These are phyloP conservation scores for Strombidium stylifer DNA, from an alignment of 73 alveolate species.

Conservation along the genomic window DNA sequence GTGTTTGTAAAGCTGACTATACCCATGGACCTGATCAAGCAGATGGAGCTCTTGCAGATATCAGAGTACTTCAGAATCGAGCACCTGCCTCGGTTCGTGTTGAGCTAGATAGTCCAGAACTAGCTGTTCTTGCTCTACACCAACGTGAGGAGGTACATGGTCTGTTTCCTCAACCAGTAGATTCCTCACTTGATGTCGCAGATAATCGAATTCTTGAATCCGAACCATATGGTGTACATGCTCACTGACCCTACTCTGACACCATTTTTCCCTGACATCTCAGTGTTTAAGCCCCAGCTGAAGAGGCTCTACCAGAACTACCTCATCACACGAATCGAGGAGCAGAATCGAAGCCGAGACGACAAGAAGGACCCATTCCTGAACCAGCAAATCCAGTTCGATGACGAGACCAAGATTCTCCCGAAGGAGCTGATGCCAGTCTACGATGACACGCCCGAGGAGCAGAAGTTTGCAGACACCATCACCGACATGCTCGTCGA, in stretches of 20 bases:
- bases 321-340: no score
- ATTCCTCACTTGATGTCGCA: neutral
- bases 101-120: neutral
- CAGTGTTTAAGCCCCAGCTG: no score
- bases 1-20: no score
- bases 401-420: no score
- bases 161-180: slow-evolving; percentile 17
- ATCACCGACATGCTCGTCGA: slow-evolving; percentile 9
- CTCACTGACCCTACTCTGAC: slow-evolving; percentile 35
- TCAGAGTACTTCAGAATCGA: slow-evolving; percentile 32
- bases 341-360: no score
- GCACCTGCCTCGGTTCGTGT: neutral
- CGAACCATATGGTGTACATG: slow-evolving; percentile 16
- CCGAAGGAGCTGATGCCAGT: no score
- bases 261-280: no score
- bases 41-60: slow-evolving; percentile 29
- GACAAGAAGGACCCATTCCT: no score
- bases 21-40: neutral
- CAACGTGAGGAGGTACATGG: slow-evolving; percentile 28
- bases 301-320: no score
- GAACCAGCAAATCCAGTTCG: no score
- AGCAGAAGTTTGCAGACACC: neutral
- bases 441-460: slow-evolving; percentile 34
- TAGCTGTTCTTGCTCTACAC: slow-evolving; percentile 28
- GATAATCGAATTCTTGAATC: neutral